These are phyloP conservation scores for Sporothrix pallida DNA, from an alignment of 2,329 filamentous ascomycete genomes.

Conservation along the genomic window DNA sequence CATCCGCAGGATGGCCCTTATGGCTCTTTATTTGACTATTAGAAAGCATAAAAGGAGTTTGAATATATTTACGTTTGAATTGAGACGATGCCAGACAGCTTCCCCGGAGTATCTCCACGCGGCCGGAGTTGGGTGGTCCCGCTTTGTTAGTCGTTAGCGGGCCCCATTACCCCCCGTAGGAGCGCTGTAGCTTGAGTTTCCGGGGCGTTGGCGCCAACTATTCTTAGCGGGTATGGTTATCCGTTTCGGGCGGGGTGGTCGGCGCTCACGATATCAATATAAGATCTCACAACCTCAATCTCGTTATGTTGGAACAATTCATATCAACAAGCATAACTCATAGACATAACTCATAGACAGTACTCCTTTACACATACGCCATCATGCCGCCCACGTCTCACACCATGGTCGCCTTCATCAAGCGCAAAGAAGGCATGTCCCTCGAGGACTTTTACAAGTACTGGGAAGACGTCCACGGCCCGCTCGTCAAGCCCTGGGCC, in stretches of 20 bases:
- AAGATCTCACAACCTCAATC: neutral
- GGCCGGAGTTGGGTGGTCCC: neutral
- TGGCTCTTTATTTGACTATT: too few species aligned
- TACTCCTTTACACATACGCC: neutral
- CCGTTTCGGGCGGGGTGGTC: slow-evolving; percentile 22
- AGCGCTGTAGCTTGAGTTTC: neutral
- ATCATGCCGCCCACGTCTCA: slow-evolving; percentile 18
- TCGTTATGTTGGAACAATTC: neutral
- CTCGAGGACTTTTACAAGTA: slow-evolving; percentile 45
- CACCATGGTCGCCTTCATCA: slow-evolving; percentile 32
- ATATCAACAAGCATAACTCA: neutral
- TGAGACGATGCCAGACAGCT: neutral
- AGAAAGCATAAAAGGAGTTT: too few species aligned
- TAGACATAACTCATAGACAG: neutral
- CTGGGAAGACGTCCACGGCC: slow-evolving; percentile 45
- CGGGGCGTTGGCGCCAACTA: neutral
- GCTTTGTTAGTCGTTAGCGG: neutral
- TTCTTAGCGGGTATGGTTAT: slow-evolving; percentile 27
- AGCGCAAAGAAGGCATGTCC: slow-evolving; percentile 41
- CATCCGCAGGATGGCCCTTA: too few species aligned
- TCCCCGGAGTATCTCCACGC: neutral
- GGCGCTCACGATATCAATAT: neutral
- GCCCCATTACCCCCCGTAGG: too few species aligned
- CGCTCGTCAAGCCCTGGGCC: slow-evolving; percentile 45
- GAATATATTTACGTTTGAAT: neutral